Base-by-base conservation (phyloP, 352 stramenopile genomes). In the Phytopythium sindhum region DNA sequence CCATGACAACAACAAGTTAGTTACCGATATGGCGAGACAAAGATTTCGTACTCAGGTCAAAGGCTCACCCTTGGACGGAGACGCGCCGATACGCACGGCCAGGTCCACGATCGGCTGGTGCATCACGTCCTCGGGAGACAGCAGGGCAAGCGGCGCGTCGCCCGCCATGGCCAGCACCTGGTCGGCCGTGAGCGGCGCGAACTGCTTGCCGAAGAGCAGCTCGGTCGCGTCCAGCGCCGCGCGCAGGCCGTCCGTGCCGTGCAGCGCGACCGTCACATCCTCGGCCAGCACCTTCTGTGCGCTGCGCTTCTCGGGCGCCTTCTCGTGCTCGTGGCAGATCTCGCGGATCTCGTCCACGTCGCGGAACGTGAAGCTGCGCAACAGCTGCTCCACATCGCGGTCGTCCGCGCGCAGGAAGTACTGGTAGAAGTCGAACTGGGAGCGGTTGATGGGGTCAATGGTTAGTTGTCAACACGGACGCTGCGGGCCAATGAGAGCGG, bases 301-400 rank as follows among this genome's bases (percentile, higher is more conserved):
- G 51, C 62, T 61, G 42, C 91, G 81, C 63, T 96, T 91, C 68
- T 96, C 81, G 5, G 97, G 87, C 9, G 70, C 69, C 72, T 89
- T 83, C 6, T 73, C 53, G 66, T 97, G 84, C 63, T 95, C 77
- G 53, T 78, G 63, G 41, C 94, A 80, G 58, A 98, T 88, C 45
- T 93, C 80, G 5, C 80, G 69, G 66, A 99, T 98, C 52, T 98
- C 89, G 17, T 96, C 78, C 45, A 99, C 62, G 15, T 90, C 80
- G 44, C 99, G 72, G 72, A 99, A 98, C 17, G 97, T 99, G 67
- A 99, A 99, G 39, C 98, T 90, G 75, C 98, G 98, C 61, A 99
- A 75, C 61, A 99, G 95, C 33, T 97, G 88, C 57, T 96, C 87
- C 14, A 99, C 93, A 75, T 99, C 90, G 45, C 79, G 88, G 64